These are phyloP conservation scores for Penicillium sp. DNA, from an alignment of 2,329 filamentous ascomycete genomes.

Conservation along the genomic window DNA sequence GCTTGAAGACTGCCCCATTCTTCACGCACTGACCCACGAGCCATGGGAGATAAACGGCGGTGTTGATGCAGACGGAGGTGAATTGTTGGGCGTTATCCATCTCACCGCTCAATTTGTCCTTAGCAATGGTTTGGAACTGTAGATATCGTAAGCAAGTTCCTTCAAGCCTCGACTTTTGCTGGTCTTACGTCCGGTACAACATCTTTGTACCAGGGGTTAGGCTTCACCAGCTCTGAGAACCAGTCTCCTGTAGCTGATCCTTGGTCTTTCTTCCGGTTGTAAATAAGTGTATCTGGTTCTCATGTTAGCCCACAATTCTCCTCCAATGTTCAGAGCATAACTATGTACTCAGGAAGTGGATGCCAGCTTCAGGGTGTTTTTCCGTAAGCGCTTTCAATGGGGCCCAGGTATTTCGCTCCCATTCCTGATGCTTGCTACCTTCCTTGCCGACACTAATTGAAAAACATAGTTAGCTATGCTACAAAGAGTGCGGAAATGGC, in stretches of 20 bases:
- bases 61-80: constrained; percentile 88
- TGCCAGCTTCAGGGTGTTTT: constrained; percentile 71
- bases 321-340: not conserved
- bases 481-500: not conserved
- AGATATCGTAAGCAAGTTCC: not conserved
- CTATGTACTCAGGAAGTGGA: constrained; percentile 68
- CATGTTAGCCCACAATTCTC: not conserved
- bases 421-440: constrained; percentile 44
- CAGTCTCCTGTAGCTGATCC: constrained; percentile 53
- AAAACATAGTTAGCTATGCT: not conserved
- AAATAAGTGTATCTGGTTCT: constrained; percentile 50
- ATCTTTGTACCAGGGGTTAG: constrained; percentile 70
- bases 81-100: constrained; percentile 73
- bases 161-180: not conserved
- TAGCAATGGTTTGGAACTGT: constrained; percentile 61
- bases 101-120: constrained; percentile 58
- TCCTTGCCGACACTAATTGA: constrained; percentile 37
- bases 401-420: constrained; percentile 65
- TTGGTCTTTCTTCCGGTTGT: constrained; percentile 64
- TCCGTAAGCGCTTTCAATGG: constrained; percentile 59
- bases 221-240: constrained; percentile 65
- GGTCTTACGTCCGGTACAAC: constrained; percentile 64
- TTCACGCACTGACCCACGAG: constrained; percentile 75
- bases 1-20: constrained; percentile 66
- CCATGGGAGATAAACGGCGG: constrained; percentile 81